Conservation (phyloP, 495 filamentous ascomycete species). For the Neurospora tetraspora region DNA sequence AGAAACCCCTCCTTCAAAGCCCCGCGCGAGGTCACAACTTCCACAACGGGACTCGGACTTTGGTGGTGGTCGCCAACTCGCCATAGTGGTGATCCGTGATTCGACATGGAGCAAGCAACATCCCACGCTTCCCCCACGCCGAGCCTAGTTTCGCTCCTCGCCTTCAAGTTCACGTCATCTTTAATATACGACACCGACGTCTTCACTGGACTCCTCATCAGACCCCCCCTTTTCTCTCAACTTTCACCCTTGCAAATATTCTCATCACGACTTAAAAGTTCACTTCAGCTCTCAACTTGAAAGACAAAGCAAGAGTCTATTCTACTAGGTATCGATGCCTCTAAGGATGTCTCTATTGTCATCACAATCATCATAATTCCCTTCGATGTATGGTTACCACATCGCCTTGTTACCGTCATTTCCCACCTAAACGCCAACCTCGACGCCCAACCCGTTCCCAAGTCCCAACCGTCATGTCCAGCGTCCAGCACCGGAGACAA, state of each 20-base stretch:
- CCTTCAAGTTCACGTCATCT: constrained; percentile 6
- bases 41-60: neutral
- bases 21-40: neutral
- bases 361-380: neutral
- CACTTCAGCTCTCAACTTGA: neutral
- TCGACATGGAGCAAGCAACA: constrained; percentile 12
- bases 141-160: constrained; percentile 4
- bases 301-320: neutral
- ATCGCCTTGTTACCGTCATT: neutral
- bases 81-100: constrained; percentile 6
- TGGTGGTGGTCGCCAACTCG: neutral
- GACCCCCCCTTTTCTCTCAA: neutral
- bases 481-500: neutral
- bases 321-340: neutral
- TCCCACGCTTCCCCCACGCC: constrained; percentile 31
- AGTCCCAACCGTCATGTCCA: neutral
- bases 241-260: neutral
- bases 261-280: neutral
- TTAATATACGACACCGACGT: constrained; percentile 18
- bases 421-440: neutral
- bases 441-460: neutral
- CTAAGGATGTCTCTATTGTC: neutral
- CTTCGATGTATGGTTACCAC: neutral
- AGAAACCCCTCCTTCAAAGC: no score
- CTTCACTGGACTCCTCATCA: neutral